Conservation (phyloP, 1,139 yeast species). For the Zygotorulaspora mrakii region DNA sequence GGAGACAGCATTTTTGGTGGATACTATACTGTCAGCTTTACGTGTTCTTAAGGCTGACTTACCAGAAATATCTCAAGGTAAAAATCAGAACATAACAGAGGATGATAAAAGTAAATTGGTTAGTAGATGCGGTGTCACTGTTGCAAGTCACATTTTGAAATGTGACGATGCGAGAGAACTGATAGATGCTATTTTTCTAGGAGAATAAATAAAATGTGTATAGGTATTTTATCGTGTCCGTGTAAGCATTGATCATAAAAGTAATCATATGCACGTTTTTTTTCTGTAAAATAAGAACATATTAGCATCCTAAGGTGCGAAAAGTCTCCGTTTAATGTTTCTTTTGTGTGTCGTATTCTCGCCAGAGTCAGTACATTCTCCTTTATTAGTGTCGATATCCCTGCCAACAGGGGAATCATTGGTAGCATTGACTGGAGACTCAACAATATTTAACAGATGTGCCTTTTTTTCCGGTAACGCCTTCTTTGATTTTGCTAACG, state of each 20-base stretch:
- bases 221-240: not conserved
- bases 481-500: slow-evolving; percentile 18
- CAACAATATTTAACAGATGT: slow-evolving; percentile 23
- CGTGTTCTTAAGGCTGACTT: slow-evolving; percentile 35
- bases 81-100: slow-evolving; percentile 40
- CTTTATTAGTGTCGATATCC: not conserved
- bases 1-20: slow-evolving; percentile 47
- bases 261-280: too few relatives aligned
- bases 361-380: not conserved
- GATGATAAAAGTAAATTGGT: slow-evolving; percentile 47
- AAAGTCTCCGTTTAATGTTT: slow-evolving; percentile 37
- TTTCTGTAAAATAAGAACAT: not conserved
- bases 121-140: slow-evolving; percentile 58
- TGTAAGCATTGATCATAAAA: too few relatives aligned
- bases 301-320: slow-evolving; percentile 30
- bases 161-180: slow-evolving; percentile 55
- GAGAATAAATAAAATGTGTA: slow-evolving; percentile 42
- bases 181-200: slow-evolving; percentile 72
- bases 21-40: slow-evolving; percentile 55
- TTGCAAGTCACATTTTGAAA: slow-evolving; percentile 50
- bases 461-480: slow-evolving; percentile 11
- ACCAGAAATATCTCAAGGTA: slow-evolving; percentile 39
- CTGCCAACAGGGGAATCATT: not conserved
- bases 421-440: slow-evolving; percentile 23
- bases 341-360: slow-evolving; percentile 14